Evolutionary conservation across 2,329 filamentous ascomycete genomes (phyloP), one percentile per base, ranked within the genome.

Genomic region (Venturia aucupariae): DNA sequence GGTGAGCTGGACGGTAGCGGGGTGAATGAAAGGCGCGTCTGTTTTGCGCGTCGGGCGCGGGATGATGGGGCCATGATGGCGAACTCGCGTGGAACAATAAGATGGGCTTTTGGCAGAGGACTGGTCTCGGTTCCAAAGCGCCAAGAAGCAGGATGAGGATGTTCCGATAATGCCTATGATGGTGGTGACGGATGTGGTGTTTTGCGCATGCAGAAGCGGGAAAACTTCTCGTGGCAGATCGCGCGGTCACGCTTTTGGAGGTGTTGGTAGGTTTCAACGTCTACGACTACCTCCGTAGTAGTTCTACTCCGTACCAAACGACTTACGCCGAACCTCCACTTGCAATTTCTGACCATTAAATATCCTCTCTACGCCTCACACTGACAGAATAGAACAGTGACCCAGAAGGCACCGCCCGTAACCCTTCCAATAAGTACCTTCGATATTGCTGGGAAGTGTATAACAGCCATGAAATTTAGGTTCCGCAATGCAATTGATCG

Each of bases 1-100:
- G 62, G 62, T 35, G 62, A 63, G 19, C 42, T 54, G n/a, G 62
- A 51, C 46, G 46, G 62, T 35, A 63, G 13, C 22, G 62, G 62
- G 35, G 35, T 55, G 51, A 63, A 63, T n/a, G 48, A 38, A 22
- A 63, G 62, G 2, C 51, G 62, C 30, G 62, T 51, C 62, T 63
- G 62, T 57, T 48, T 63, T 11, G 42, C 46, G 35, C 62, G 48
- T 38, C 22, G n/a, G 11, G 59, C 15, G n/a, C 59, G 59, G 11
- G 38, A 44, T 19, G 59, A 41, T 17, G 10, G 38, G 15, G 59
- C 41, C 59, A 60, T 60, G 24, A 24, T 41, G 5, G 59, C 38
- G 13, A 11, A 35, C 8, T 35, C 17, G 27, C 5, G 35, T 15
- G 3, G 27, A 15, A 22, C 5, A n/a, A 19, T n/a, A 57, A 19